Conservation (phyloP, 768 basidiomycete genomes). For the Suillus tomentosus region DNA sequence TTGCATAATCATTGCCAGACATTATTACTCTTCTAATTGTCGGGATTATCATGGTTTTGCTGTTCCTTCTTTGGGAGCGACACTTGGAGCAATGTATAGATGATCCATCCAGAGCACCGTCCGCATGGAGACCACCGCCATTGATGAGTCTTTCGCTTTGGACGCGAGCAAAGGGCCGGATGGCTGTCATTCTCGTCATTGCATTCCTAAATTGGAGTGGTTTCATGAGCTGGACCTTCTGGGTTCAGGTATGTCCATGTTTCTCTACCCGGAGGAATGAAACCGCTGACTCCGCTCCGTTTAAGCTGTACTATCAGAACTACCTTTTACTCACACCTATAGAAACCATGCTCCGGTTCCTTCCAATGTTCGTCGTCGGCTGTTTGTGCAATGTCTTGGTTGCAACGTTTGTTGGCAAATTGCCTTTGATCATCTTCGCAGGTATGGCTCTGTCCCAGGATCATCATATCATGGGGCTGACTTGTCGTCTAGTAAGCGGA, state of each 20-base stretch:
- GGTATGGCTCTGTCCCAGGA: slow-evolving; percentile 35
- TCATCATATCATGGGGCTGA: not conserved
- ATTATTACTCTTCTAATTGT: slow-evolving; percentile 70
- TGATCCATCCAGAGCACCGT: slow-evolving; percentile 19
- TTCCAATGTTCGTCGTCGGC: slow-evolving; percentile 74
- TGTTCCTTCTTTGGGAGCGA: slow-evolving; percentile 69
- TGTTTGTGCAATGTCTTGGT: slow-evolving; percentile 64
- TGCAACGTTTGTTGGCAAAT: slow-evolving; percentile 56
- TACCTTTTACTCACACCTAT: slow-evolving; percentile 59
- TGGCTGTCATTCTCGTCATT: slow-evolving; percentile 60
- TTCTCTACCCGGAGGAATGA: too few relatives aligned
- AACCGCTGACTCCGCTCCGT: not conserved
- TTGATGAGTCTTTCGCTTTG: slow-evolving; percentile 66
- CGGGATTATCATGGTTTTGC: slow-evolving; percentile 53
- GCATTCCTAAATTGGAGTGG: slow-evolving; percentile 59
- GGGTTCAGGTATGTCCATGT: slow-evolving; percentile 40
- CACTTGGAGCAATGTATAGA: slow-evolving; percentile 47
- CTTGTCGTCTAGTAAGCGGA: slow-evolving; percentile 44
- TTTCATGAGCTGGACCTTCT: slow-evolving; percentile 57
- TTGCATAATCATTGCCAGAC: slow-evolving; percentile 42
- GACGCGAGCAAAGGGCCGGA: slow-evolving; percentile 59
- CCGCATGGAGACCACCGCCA: slow-evolving; percentile 52
- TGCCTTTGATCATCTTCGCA: slow-evolving; percentile 60
- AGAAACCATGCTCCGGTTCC: slow-evolving; percentile 62
- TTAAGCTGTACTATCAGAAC: slow-evolving; percentile 71